Evolutionary conservation across 352 stramenopile genomes (phyloP).

Genomic region (Globisporangium paroecandrum): DNA sequence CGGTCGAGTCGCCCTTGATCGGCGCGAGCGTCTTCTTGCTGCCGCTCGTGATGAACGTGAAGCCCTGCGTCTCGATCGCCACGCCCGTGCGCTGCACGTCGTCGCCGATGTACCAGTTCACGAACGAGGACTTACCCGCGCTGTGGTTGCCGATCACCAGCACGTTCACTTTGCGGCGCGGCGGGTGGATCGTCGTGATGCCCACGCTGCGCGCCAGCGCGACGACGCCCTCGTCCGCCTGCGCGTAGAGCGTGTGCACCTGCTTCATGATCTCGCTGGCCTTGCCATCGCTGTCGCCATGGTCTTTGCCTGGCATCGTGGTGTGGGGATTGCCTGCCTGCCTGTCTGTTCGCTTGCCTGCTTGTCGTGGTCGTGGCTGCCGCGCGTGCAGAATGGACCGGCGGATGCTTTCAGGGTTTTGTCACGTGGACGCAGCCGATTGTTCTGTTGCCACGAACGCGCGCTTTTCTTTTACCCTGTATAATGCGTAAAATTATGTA

Average conservation of each 20-base stretch:
- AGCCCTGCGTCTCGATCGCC: conserved; percentile 65
- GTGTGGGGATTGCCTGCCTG: neutral
- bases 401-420: neutral
- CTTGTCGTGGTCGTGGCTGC: neutral
- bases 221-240: conserved; percentile 23
- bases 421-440: neutral
- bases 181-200: conserved; percentile 33
- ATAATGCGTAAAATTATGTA: neutral
- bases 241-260: conserved; percentile 34
- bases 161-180: conserved; percentile 64
- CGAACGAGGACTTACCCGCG: conserved; percentile 70
- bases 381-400: neutral
- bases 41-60: conserved; percentile 61
- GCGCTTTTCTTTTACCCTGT: neutral
- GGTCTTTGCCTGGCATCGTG: conserved; percentile 1
- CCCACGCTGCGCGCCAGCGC: conserved; percentile 31
- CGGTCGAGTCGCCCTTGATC: conserved; percentile 62
- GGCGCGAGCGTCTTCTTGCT: conserved; percentile 47
- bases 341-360: no score
- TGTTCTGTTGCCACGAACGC: neutral
- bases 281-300: conserved; percentile 22
- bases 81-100: conserved; percentile 58
- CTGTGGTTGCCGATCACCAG: conserved; percentile 76
- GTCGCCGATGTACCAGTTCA: conserved; percentile 68
- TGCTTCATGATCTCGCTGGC: conserved; percentile 34